Percentiles rank a stretch among this genome's conserved stretches.
phyloP scores from a whole-genome alignment of 2,329 filamentous ascomycete genomes.

The Penicillium sp. region DNA sequence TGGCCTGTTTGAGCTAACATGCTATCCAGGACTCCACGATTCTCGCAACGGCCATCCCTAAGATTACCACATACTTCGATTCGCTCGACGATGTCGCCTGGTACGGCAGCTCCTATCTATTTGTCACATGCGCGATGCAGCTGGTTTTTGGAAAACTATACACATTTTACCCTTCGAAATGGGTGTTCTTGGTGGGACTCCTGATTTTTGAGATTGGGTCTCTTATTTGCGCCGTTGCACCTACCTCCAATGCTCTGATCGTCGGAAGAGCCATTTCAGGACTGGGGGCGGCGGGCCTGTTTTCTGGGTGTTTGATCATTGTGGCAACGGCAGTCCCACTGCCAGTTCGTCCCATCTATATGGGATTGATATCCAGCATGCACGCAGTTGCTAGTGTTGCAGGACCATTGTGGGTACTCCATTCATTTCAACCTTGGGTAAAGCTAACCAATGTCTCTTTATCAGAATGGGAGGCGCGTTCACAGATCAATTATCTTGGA shows the following conservation, averaged over 20 bases:
- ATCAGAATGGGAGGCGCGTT: conserved; percentile 30
- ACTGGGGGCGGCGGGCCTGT: conserved; percentile 35
- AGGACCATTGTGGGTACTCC: conserved; percentile 8
- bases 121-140: conserved; percentile 36
- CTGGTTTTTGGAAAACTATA: conserved; percentile 35
- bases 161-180: conserved; percentile 35
- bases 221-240: conserved; percentile 43
- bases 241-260: conserved; percentile 37
- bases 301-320: not conserved
- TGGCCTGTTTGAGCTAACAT: not conserved
- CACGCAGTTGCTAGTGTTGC: conserved; percentile 11
- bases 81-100: conserved; percentile 34
- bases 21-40: not conserved
- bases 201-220: conserved; percentile 47
- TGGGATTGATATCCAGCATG: conserved; percentile 2
- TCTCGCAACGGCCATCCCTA: conserved; percentile 23
- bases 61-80: conserved; percentile 31
- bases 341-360: not conserved
- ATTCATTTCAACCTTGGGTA: not conserved
- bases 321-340: not conserved
- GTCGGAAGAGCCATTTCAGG: conserved; percentile 43
- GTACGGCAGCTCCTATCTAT: conserved; percentile 41
- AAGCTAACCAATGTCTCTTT: not conserved
- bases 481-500: conserved; percentile 32
- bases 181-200: conserved; percentile 37